Base-by-base conservation (phyloP, 2,329 filamentous ascomycete genomes). In the Aureobasidium zeae region DNA sequence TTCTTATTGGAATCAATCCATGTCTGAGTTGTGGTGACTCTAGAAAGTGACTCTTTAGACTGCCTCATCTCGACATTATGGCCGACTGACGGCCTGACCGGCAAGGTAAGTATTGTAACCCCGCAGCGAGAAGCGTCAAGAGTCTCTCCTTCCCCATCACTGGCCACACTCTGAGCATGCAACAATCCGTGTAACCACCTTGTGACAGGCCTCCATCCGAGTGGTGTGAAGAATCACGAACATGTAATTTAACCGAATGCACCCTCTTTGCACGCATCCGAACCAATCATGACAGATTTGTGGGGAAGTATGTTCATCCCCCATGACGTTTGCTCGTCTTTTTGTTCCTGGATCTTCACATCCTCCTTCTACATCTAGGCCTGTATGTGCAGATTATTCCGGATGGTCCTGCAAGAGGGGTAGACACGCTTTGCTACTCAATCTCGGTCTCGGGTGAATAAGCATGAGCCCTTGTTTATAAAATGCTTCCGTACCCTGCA, bases 161-260 rank as follows among this genome's bases (percentile, higher is more conserved):
- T n/a, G n/a, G n/a, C n/a, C n/a, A n/a, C n/a, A n/a, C n/a, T n/a
- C n/a, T n/a, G n/a, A n/a, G n/a, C n/a, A n/a, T n/a, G n/a, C n/a
- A n/a, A n/a, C n/a, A n/a, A n/a, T n/a, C n/a, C n/a, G n/a, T n/a
- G n/a, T n/a, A n/a, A n/a, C n/a, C n/a, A n/a, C n/a, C n/a, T n/a
- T n/a, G n/a, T n/a, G n/a, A n/a, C n/a, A 41, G 15, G 11, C 26
- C 28, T 41, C 37, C 26, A 31, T n/a, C 13, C 7, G 11, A 31
- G 20, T 41, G 37, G 37, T 32, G 37, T 41, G 37, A 25, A 32
- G n/a, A n/a, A n/a, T n/a, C n/a, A n/a, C n/a, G n/a, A n/a, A n/a
- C n/a, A n/a, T n/a, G n/a, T n/a, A n/a, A 25, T 25, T 25, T 11
- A 25, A 11, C 22, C 22, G 22, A 25, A 25, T 7, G 11, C 22